Percentiles rank a stretch among this genome's conserved stretches.
Evolutionary conservation across 306 rosid genomes (phyloP).

Genomic region (barrel medic (Medicago truncatula)): DNA sequence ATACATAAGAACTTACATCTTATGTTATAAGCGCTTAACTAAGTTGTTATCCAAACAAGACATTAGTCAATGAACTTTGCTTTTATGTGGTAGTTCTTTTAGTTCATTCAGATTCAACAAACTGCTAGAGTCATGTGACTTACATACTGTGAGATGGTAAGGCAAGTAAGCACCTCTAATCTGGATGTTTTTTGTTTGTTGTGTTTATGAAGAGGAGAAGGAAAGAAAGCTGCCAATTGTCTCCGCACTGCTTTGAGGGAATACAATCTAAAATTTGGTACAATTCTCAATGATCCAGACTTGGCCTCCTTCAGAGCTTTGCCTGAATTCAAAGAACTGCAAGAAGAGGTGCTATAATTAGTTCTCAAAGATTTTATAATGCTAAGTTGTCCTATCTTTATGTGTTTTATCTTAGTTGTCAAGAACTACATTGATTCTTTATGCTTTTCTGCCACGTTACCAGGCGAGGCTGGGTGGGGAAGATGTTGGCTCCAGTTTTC

Average conservation of each 20-base stretch:
- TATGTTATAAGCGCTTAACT: not conserved
- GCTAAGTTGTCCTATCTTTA: slow-evolving; percentile 13
- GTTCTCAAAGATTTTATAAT: slow-evolving; percentile 28
- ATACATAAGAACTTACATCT: not conserved
- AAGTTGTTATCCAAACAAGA: not conserved
- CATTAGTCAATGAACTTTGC: not conserved
- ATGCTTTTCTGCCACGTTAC: slow-evolving; percentile 28
- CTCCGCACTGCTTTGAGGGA: slow-evolving; percentile 89
- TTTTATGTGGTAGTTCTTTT: not conserved
- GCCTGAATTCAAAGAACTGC: slow-evolving; percentile 94
- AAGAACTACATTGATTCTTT: not conserved
- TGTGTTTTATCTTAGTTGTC: slow-evolving; percentile 12
- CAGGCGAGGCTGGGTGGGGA: slow-evolving; percentile 98
- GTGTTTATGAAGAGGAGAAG: slow-evolving; percentile 87
- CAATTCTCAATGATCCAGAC: slow-evolving; percentile 96
- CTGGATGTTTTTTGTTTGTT: slow-evolving; percentile 44
- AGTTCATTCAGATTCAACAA: slow-evolving; percentile 31
- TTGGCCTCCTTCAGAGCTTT: slow-evolving; percentile 94
- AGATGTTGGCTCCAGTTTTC: slow-evolving; percentile 90
- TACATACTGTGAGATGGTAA: slow-evolving; percentile 4
- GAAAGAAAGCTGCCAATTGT: slow-evolving; percentile 88
- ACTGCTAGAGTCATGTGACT: slow-evolving; percentile 3
- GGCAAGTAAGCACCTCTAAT: slow-evolving; percentile 11
- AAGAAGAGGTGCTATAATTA: slow-evolving; percentile 78
- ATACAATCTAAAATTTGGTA: slow-evolving; percentile 88